These are phyloP conservation scores for Cyclocybe aegerita DNA, from an alignment of 768 basidiomycete species.

Conservation along the genomic window DNA sequence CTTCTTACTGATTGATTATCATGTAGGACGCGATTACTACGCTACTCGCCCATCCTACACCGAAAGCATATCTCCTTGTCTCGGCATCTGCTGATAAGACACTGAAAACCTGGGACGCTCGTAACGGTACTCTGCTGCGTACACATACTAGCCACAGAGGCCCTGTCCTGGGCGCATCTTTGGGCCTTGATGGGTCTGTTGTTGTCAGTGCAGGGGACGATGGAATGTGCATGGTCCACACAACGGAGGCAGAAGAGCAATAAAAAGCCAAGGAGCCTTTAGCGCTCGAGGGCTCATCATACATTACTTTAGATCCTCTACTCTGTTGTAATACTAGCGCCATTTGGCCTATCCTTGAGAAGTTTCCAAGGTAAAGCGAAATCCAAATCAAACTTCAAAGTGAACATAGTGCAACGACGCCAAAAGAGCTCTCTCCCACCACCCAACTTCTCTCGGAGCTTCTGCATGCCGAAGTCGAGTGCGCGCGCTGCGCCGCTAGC, in stretches of 20 bases:
- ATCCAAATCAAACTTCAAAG: not conserved
- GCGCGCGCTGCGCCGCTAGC: constrained; percentile 7
- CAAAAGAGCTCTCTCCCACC: not conserved
- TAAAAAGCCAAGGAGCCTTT: not conserved
- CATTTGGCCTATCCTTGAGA: constrained; percentile 16
- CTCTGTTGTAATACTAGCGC: not conserved
- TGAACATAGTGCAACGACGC: constrained; percentile 13
- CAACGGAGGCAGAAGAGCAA: constrained; percentile 53
- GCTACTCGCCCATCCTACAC: constrained; percentile 70
- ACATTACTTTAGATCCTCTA: not conserved
- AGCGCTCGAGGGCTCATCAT: not conserved
- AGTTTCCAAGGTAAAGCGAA: constrained; percentile 11
- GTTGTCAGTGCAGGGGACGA: constrained; percentile 92
- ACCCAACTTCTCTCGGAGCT: not conserved
- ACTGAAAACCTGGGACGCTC: constrained; percentile 90
- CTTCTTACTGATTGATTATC: not conserved
- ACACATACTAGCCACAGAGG: constrained; percentile 84
- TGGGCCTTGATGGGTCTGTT: constrained; percentile 69
- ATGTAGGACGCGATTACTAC: constrained; percentile 84
- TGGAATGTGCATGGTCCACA: constrained; percentile 80
- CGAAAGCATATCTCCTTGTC: constrained; percentile 75
- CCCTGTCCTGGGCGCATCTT: constrained; percentile 70
- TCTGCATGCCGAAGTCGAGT: constrained; percentile 1
- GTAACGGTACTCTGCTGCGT: constrained; percentile 74
- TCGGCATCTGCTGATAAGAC: constrained; percentile 87